A percentile compares a stretch with the other conserved stretches of the same genome.
These are phyloP conservation scores for Metschnikowia continentalis DNA, from an alignment of 805 yeast species.

Conservation along the genomic window DNA sequence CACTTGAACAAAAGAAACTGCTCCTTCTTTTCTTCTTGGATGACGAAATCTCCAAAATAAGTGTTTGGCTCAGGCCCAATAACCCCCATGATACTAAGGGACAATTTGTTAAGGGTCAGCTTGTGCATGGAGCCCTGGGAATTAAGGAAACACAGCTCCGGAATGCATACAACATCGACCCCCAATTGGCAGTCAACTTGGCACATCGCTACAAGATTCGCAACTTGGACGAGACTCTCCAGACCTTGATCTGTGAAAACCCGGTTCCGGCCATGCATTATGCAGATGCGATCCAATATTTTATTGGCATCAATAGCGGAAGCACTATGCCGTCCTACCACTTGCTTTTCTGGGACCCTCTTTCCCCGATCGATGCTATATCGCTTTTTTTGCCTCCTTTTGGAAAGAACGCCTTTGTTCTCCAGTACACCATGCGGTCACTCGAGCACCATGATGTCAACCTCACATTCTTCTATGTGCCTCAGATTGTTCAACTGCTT, in stretches of 20 bases:
- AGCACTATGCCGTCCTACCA: conserved; percentile 37
- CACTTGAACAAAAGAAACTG: conserved; percentile 46
- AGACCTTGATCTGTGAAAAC: conserved; percentile 43
- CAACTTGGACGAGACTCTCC: conserved; percentile 38
- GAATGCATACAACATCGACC: conserved; percentile 62
- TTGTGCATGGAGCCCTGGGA: too few relatives aligned
- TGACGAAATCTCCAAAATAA: conserved; percentile 68
- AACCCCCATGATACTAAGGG: conserved; percentile 41
- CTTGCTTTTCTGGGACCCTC: conserved; percentile 65
- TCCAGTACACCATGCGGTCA: conserved; percentile 89
- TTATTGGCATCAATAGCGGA: conserved; percentile 38
- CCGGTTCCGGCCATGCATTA: conserved; percentile 58
- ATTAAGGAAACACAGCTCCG: conserved; percentile 32
- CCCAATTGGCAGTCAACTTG: conserved; percentile 68
- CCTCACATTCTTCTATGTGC: conserved; percentile 91
- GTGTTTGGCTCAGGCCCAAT: conserved; percentile 74
- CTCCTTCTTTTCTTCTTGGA: conserved; percentile 61
- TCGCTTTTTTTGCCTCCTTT: conserved; percentile 75
- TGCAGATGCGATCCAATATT: conserved; percentile 57
- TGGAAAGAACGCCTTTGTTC: conserved; percentile 57
- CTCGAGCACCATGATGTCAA: conserved; percentile 83
- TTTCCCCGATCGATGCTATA: conserved; percentile 81
- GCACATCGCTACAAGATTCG: conserved; percentile 53
- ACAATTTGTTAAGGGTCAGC: conserved; percentile 20
- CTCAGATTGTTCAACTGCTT: conserved; percentile 92